Percentiles rank a stretch among this genome's conserved stretches.
Evolutionary conservation across 495 filamentous ascomycete species (phyloP).

Genomic region (Lentithecium fluviatile): DNA sequence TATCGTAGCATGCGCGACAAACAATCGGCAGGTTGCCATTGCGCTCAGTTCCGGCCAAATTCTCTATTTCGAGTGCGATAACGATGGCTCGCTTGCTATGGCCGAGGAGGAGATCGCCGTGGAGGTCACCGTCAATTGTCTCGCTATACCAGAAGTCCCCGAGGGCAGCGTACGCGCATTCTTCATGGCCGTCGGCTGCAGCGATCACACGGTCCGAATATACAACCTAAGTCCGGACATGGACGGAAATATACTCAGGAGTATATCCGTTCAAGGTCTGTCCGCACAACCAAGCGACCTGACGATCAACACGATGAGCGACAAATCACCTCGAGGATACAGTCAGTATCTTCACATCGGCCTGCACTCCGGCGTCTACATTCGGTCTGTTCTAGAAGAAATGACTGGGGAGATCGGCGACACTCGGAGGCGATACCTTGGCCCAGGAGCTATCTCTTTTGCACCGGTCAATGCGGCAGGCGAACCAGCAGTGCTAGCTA

Average conservation of each 20-base stretch:
- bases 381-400: constrained; percentile 90
- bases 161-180: constrained; percentile 81
- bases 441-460: constrained; percentile 80
- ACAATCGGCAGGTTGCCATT: constrained; percentile 88
- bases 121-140: constrained; percentile 89
- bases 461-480: constrained; percentile 83
- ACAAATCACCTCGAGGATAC: constrained; percentile 74
- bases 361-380: constrained; percentile 89
- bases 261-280: constrained; percentile 88
- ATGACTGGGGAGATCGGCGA: constrained; percentile 91
- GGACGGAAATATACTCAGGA: constrained; percentile 64
- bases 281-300: constrained; percentile 85
- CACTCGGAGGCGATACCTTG: constrained; percentile 89
- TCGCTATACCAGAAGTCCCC: constrained; percentile 91
- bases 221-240: constrained; percentile 86
- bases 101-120: constrained; percentile 95
- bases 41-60: constrained; percentile 94
- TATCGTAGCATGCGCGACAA: constrained; percentile 93
- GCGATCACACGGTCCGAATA: constrained; percentile 93
- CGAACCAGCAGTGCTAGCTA: constrained; percentile 80
- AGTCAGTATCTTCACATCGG: constrained; percentile 94
- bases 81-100: constrained; percentile 84
- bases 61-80: constrained; percentile 95
- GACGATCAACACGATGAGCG: constrained; percentile 92
- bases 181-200: constrained; percentile 93